Conservation (phyloP, 495 filamentous ascomycete species). For the Penicillium lividum region DNA sequence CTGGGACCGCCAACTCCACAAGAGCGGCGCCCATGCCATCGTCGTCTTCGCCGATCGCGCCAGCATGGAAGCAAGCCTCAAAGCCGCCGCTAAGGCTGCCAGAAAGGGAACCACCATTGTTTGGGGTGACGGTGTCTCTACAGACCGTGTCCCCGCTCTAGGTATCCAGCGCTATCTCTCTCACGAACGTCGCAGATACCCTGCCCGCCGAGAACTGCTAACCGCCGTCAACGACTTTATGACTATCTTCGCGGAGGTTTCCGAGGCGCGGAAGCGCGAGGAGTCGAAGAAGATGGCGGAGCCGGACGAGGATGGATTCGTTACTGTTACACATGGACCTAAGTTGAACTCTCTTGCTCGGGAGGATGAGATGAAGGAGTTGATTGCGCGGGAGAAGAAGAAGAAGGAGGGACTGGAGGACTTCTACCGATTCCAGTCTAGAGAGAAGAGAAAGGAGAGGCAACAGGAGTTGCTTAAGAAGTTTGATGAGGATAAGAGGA, state of each 20-base stretch:
- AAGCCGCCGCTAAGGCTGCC: slow-evolving; percentile 64
- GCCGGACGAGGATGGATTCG: slow-evolving; percentile 93
- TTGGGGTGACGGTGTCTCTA: slow-evolving; percentile 64
- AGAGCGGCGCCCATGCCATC: slow-evolving; percentile 74
- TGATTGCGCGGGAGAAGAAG: slow-evolving; percentile 73
- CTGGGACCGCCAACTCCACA: slow-evolving; percentile 74
- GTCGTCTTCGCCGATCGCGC: slow-evolving; percentile 80
- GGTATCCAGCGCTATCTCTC: slow-evolving; percentile 63
- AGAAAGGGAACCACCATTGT: slow-evolving; percentile 46
- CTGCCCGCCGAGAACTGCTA: slow-evolving; percentile 62
- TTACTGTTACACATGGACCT: slow-evolving; percentile 80
- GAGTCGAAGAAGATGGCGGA: slow-evolving; percentile 65
- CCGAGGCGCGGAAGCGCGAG: slow-evolving; percentile 64
- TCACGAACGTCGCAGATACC: slow-evolving; percentile 67
- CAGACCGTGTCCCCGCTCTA: slow-evolving; percentile 53
- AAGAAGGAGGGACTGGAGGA: slow-evolving; percentile 65
- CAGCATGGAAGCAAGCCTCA: slow-evolving; percentile 70
- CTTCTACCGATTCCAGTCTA: slow-evolving; percentile 92
- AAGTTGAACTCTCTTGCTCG: slow-evolving; percentile 71
- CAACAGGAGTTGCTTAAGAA: slow-evolving; percentile 62
- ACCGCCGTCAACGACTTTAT: slow-evolving; percentile 79
- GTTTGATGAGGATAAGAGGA: slow-evolving; percentile 58
- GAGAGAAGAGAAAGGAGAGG: slow-evolving; percentile 84
- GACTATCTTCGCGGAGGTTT: slow-evolving; percentile 63
- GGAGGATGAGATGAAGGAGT: slow-evolving; percentile 71